Evolutionary conservation across 1,139 yeast genomes (phyloP).

Genomic region (Suhomyces bribrorum): DNA sequence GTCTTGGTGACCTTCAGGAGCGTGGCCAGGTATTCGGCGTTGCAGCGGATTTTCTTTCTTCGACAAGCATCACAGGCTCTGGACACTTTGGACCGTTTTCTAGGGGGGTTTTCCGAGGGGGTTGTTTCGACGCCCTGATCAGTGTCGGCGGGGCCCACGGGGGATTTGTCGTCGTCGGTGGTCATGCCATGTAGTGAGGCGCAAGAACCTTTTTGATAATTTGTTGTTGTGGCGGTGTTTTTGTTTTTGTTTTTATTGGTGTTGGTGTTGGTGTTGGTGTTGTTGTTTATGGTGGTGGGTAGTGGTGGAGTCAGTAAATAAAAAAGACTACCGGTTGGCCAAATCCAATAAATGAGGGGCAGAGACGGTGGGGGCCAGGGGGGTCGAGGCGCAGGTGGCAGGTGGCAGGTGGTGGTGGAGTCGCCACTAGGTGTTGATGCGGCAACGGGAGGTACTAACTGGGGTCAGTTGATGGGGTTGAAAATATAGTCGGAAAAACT

Average conservation of each 20-base stretch:
- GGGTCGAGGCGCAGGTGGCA: background rate
- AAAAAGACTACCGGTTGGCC: too few species aligned
- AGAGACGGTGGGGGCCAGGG: background rate
- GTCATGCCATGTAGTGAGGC: conserved; percentile 4
- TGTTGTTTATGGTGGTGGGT: background rate
- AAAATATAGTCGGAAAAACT: conserved; percentile 5
- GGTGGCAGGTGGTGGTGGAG: too few species aligned
- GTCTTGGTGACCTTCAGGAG: conserved; percentile 47
- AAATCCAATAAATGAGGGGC: too few species aligned
- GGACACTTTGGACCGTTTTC: conserved; percentile 66
- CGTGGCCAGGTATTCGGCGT: conserved; percentile 50
- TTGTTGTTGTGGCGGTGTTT: too few species aligned
- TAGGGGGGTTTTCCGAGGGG: conserved; percentile 27
- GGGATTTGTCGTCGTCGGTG: conserved; percentile 4
- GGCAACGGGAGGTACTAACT: background rate
- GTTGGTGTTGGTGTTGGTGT: too few species aligned
- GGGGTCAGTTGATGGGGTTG: background rate
- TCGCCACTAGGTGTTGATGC: background rate
- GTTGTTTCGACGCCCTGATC: background rate
- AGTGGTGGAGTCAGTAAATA: background rate
- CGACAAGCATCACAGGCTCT: conserved; percentile 72
- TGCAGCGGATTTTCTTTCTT: conserved; percentile 62
- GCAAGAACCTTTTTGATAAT: too few species aligned
- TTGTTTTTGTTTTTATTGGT: too few species aligned
- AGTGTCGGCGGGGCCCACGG: background rate